Conservation (phyloP, 2,329 filamentous ascomycete genomes). For the Paraphaeosphaeria sporulosa region DNA sequence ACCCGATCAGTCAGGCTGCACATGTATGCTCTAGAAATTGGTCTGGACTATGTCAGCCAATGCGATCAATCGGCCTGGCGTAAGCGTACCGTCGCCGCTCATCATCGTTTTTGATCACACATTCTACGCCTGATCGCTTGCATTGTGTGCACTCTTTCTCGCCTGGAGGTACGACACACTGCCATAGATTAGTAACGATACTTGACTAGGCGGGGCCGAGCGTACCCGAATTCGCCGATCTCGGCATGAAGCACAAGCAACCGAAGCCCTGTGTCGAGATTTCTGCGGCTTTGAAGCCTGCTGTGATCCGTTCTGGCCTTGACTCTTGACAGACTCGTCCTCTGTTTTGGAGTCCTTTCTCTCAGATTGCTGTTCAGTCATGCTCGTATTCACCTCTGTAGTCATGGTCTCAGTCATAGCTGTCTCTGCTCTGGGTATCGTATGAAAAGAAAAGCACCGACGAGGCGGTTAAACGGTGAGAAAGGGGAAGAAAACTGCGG, state of each 20-base stretch:
- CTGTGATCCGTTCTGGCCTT: conserved; percentile 20
- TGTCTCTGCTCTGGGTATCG: conserved; percentile 1
- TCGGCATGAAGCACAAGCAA: conserved; percentile 64
- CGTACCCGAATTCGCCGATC: conserved; percentile 53
- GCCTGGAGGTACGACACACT: conserved; percentile 64
- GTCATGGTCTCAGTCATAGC: conserved; percentile 25
- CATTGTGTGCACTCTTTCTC: conserved; percentile 62
- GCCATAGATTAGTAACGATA: conserved; percentile 32
- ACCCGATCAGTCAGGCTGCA: conserved; percentile 64
- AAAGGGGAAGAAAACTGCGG: conserved; percentile 13
- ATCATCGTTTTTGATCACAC: conserved; percentile 66
- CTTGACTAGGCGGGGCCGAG: conserved; percentile 2
- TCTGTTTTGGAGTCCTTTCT: conserved; percentile 24
- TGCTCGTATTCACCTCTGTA: conserved; percentile 20
- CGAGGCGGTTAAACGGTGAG: not conserved
- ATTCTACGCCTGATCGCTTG: conserved; percentile 59
- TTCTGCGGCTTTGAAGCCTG: conserved; percentile 36
- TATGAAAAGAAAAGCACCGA: not conserved
- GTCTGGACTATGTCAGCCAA: conserved; percentile 44
- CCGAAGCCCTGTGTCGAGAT: conserved; percentile 57
- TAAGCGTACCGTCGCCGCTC: conserved; percentile 59
- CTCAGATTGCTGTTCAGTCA: conserved; percentile 24
- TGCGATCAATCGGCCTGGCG: not conserved
- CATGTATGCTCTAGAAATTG: conserved; percentile 67
- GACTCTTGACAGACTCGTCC: conserved; percentile 21